Evolutionary conservation across 2,329 filamentous ascomycete genomes (phyloP).

Genomic region (Gaeumannomyces tritici): DNA sequence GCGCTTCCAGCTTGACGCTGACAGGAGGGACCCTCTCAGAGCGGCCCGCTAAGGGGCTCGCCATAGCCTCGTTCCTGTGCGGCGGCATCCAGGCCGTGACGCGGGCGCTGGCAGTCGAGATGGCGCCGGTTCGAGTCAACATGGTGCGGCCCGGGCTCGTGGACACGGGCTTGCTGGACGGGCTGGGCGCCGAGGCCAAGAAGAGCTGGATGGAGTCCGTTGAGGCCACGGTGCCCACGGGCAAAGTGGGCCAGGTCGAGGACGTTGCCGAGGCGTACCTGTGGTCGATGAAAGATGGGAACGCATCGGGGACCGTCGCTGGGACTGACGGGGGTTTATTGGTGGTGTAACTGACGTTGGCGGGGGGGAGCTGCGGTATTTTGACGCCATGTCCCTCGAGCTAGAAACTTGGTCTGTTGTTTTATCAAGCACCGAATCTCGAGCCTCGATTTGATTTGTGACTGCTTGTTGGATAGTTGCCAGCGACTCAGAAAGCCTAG

Average conservation of each 20-base stretch:
- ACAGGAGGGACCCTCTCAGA: slow-evolving; percentile 44
- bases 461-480: too few species aligned
- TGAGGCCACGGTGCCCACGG: slow-evolving; percentile 11
- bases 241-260: slow-evolving; percentile 11
- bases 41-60: slow-evolving; percentile 41
- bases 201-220: slow-evolving; percentile 11
- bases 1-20: slow-evolving; percentile 40
- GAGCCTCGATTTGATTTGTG: too few species aligned
- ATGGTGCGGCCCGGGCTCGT: slow-evolving; percentile 46
- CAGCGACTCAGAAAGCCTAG: too few species aligned
- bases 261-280: slow-evolving; percentile 20
- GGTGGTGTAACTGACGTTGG: slow-evolving; percentile 7
- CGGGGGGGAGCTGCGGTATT: too few species aligned
- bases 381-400: too few species aligned
- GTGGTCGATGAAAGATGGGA: slow-evolving; percentile 18
- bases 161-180: slow-evolving; percentile 32
- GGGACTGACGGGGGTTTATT: slow-evolving; percentile 13
- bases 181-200: slow-evolving; percentile 13
- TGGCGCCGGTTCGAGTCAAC: slow-evolving; percentile 56
- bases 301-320: slow-evolving; percentile 15
- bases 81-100: slow-evolving; percentile 43
- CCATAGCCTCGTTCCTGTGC: slow-evolving; percentile 35
- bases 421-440: too few species aligned
- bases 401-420: too few species aligned
- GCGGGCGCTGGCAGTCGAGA: slow-evolving; percentile 48